Base-by-base conservation (phyloP, 2,329 filamentous ascomycete genomes). In the Ceratocystis papillata region DNA sequence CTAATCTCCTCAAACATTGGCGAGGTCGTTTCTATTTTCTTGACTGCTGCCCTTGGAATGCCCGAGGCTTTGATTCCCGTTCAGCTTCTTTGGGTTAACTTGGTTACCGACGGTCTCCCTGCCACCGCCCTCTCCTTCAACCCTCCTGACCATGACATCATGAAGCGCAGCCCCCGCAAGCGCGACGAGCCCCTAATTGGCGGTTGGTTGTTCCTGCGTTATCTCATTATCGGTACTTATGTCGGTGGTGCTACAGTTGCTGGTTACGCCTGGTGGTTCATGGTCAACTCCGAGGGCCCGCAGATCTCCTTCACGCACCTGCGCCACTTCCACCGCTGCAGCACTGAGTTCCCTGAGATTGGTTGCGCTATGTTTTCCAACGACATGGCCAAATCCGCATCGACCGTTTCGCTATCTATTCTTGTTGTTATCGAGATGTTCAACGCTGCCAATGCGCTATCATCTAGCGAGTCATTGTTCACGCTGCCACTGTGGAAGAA, bases 241-340 rank as follows among this genome's bases (percentile, higher is more conserved):
- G 94, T 99, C 67, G 94, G 94, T 74, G 81, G 90, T 50, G 94
- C 94, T 65, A 99, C 94, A 2, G 95, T 99, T 22, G 91, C 88
- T 73, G 94, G 95, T 59, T 99, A 99, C 74, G 93, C 90, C n/a
- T 99, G 94, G 94, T 99, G 91, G 90, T 99, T 97, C 81, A 92
- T 99, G 88, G 96, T 88, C 80, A 93, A 97, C 79, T 78, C 86
- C 7, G 85, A 87, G 70, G 94, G 94, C 0, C 94, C 94, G 28
- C 89, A 96, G 75, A 96, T 99, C 76, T 86, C 81, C 69, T 96
- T 97, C 79, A 88, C 83, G 75, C 90, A 99, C 74, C 80, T 99
- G 70, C 81, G 88, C 28, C 88, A 95, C 78, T 99, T 97, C 86
- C 94, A 99, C 79, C 87, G 87, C 74, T 99, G 94, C 83, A 87